Evolutionary conservation across 2,329 filamentous ascomycete genomes (phyloP).

Genomic region (Lecanicillium sp.): DNA sequence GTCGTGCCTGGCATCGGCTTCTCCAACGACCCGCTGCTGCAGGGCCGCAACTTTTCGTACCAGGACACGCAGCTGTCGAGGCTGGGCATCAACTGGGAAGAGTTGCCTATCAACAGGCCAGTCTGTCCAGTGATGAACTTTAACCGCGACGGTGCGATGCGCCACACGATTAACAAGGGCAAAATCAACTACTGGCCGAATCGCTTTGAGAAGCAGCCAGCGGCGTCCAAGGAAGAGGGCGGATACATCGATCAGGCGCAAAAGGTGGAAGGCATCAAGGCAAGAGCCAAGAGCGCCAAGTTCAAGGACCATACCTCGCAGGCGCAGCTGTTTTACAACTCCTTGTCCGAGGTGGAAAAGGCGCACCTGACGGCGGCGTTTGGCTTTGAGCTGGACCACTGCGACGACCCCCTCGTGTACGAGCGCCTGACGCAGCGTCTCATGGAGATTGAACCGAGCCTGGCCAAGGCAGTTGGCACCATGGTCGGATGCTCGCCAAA

Average conservation of each 20-base stretch:
- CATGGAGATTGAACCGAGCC: slow-evolving; percentile 61
- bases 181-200: slow-evolving; percentile 59
- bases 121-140: slow-evolving; percentile 69
- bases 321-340: slow-evolving; percentile 79
- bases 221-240: slow-evolving; percentile 53
- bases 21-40: slow-evolving; percentile 65
- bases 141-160: slow-evolving; percentile 65
- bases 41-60: slow-evolving; percentile 65
- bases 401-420: slow-evolving; percentile 71
- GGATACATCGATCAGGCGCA: slow-evolving; percentile 60
- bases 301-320: slow-evolving; percentile 73
- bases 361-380: slow-evolving; percentile 64
- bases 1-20: slow-evolving; percentile 72
- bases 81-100: slow-evolving; percentile 67
- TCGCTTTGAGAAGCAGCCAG: slow-evolving; percentile 56
- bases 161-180: slow-evolving; percentile 64
- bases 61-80: slow-evolving; percentile 62
- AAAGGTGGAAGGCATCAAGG: slow-evolving; percentile 63
- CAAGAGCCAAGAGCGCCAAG: slow-evolving; percentile 60
- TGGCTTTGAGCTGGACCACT: slow-evolving; percentile 73
- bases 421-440: slow-evolving; percentile 61
- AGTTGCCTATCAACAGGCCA: slow-evolving; percentile 69
- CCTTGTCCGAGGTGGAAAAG: slow-evolving; percentile 59
- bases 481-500: slow-evolving; percentile 55
- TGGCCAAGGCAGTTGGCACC: slow-evolving; percentile 62